These are phyloP conservation scores for Apiotrichum akiyoshidainum DNA, from an alignment of 1,284 basidiomycete genomes.

Conservation along the genomic window DNA sequence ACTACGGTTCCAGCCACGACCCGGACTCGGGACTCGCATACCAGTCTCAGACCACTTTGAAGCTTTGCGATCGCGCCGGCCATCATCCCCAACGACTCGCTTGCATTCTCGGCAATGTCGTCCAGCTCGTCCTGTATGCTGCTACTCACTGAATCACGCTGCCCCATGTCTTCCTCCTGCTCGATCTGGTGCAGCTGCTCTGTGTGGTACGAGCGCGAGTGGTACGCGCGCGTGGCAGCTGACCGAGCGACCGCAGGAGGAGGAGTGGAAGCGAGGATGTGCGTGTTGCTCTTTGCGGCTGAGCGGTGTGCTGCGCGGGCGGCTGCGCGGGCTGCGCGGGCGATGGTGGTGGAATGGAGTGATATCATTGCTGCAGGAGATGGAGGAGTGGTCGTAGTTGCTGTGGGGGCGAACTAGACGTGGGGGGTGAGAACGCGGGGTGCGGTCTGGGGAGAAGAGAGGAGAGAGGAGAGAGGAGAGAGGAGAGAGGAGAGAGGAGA, in stretches of 20 bases:
- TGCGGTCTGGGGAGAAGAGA: not conserved
- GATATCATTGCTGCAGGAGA: too few relatives aligned
- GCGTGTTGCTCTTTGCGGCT: too few relatives aligned
- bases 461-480: not conserved
- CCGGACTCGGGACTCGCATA: too few relatives aligned
- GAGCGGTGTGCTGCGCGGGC: too few relatives aligned
- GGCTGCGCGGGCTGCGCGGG: too few relatives aligned
- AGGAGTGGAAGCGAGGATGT: too few relatives aligned
- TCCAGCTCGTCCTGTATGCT: not conserved
- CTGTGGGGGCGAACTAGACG: not conserved
- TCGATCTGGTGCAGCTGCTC: conserved; percentile 9
- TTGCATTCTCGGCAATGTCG: too few relatives aligned
- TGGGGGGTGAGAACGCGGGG: not conserved
- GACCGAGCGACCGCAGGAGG: not conserved
- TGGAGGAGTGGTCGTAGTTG: not conserved
- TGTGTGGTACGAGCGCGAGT: conserved; percentile 9
- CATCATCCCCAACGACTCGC: too few relatives aligned
- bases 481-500: not conserved
- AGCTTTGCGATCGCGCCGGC: too few relatives aligned
- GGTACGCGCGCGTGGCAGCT: conserved; percentile 1
- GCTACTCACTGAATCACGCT: conserved; percentile 12
- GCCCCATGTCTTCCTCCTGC: conserved; percentile 13
- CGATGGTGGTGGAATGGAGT: too few relatives aligned
- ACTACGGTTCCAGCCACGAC: too few relatives aligned
- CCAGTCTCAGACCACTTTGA: too few relatives aligned